phyloP scores from a whole-genome alignment of 2,329 filamentous ascomycete species.

The Byssochlamys sp. region DNA sequence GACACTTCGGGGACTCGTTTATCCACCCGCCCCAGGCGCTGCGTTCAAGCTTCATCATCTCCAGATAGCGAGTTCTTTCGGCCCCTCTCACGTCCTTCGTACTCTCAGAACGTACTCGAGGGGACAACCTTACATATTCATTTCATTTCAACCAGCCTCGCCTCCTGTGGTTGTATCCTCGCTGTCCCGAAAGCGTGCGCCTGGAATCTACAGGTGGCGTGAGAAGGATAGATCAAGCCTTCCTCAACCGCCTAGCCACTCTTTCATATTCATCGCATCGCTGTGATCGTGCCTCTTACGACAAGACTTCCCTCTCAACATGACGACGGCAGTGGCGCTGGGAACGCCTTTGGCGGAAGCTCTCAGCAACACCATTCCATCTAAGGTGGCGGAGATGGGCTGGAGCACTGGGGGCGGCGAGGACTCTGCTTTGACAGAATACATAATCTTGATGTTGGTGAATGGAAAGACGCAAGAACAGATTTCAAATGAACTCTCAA shows the following conservation, averaged over 20 bases:
- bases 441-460: slow-evolving; percentile 92
- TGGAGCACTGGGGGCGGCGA: slow-evolving; percentile 76
- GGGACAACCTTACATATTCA: neutral
- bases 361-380: slow-evolving; percentile 71
- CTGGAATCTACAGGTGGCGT: neutral
- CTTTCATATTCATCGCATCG: slow-evolving; percentile 1
- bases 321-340: slow-evolving; percentile 68
- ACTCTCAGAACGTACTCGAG: neutral
- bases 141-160: neutral
- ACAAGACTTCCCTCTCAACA: slow-evolving; percentile 31
- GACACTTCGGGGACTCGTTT: neutral
- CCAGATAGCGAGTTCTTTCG: neutral
- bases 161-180: neutral
- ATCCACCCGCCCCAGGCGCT: neutral
- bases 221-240: neutral
- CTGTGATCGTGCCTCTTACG: slow-evolving; percentile 2
- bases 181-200: neutral
- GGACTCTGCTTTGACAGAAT: slow-evolving; percentile 80
- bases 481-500: slow-evolving; percentile 77
- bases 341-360: slow-evolving; percentile 77
- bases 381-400: slow-evolving; percentile 83
- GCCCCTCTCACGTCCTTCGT: neutral
- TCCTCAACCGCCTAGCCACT: neutral
- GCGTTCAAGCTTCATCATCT: neutral
- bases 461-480: slow-evolving; percentile 89